A percentile compares a stretch with the other conserved stretches of the same genome.
These are phyloP conservation scores for Fusarium drepaniforme DNA, from an alignment of 2,329 filamentous ascomycete genomes.

Conservation along the genomic window DNA sequence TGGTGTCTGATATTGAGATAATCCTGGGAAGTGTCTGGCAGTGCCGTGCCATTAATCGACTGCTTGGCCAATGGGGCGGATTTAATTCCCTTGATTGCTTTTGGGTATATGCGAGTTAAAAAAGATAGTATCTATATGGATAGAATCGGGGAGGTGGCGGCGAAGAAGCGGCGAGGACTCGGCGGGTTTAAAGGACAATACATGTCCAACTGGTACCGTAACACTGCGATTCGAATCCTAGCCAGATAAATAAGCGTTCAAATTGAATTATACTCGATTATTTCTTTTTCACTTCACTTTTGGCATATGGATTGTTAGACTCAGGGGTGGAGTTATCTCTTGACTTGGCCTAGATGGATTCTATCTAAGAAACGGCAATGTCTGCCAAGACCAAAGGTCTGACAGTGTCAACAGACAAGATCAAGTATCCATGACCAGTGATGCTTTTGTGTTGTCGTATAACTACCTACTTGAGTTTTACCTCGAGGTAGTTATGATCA, in stretches of 20 bases:
- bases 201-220: not conserved
- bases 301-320: not conserved
- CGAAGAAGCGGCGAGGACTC: not conserved
- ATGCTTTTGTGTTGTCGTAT: no score
- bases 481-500: no score
- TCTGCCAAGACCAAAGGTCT: not conserved
- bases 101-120: not conserved
- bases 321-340: not conserved
- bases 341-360: not conserved
- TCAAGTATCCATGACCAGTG: no score
- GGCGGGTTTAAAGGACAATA: not conserved
- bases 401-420: no score
- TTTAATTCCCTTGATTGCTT: not conserved
- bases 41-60: not conserved
- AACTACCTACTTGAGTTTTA: no score
- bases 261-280: no score
- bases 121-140: not conserved
- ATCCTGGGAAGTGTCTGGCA: not conserved
- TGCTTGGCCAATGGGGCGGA: not conserved
- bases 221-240: no score
- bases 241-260: no score
- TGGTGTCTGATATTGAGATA: not conserved
- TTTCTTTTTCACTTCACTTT: not conserved
- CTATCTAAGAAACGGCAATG: not conserved
- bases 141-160: no score